These are phyloP conservation scores for Trametes pubescens DNA, from an alignment of 1,284 basidiomycete genomes.

Conservation along the genomic window DNA sequence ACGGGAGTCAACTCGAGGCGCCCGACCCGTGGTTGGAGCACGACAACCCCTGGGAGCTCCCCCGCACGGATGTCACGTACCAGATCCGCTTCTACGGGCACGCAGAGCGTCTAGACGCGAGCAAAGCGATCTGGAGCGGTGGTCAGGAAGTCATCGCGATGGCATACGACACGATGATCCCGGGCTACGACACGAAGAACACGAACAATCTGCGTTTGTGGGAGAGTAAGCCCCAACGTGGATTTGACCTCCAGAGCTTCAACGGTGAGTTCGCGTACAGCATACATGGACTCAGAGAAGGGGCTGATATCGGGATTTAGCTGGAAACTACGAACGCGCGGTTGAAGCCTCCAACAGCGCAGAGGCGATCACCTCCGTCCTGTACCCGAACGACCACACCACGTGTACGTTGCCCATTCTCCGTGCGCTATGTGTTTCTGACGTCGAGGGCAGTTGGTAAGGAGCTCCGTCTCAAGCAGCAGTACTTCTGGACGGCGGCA, in stretches of 20 bases:
- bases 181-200: conserved; percentile 81
- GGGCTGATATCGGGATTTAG: conserved; percentile 46
- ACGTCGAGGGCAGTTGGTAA: conserved; percentile 71
- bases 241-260: conserved; percentile 93
- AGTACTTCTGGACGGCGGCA: conserved; percentile 93
- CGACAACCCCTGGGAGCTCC: conserved; percentile 90
- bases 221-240: conserved; percentile 89
- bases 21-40: conserved; percentile 93
- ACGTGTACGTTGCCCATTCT: conserved; percentile 53
- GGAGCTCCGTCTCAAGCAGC: conserved; percentile 92
- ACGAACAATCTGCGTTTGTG: conserved; percentile 84
- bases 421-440: background rate
- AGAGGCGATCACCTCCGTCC: conserved; percentile 88
- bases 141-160: conserved; percentile 92
- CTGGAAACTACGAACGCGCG: conserved; percentile 89
- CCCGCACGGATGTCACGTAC: conserved; percentile 83
- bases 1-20: conserved; percentile 87
- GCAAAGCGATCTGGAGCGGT: conserved; percentile 81
- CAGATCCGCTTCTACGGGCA: conserved; percentile 88
- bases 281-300: background rate
- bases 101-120: conserved; percentile 73
- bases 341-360: conserved; percentile 89
- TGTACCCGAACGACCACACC: conserved; percentile 89
- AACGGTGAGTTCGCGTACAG: conserved; percentile 62
- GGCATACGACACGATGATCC: conserved; percentile 92